Conservation (phyloP, 2,329 filamentous ascomycete species). For the Cordyceps cateniannulata region DNA sequence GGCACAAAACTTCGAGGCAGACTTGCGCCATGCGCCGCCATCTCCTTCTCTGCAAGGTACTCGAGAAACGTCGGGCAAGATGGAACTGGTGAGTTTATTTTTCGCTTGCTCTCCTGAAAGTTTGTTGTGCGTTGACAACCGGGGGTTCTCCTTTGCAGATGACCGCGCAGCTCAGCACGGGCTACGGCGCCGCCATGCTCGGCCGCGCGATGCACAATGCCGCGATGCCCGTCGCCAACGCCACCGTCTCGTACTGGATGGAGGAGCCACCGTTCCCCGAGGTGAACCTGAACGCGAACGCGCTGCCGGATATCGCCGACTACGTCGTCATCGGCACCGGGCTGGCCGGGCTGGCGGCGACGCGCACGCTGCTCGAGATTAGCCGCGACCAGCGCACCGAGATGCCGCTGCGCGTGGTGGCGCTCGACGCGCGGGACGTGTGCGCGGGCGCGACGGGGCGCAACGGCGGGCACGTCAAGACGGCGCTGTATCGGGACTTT, state of each 20-base stretch:
- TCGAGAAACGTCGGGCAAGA: background rate
- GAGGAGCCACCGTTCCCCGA: conserved; percentile 35
- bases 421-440: conserved; percentile 44
- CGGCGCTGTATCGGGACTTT: conserved; percentile 37
- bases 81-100: conserved; percentile 1
- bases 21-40: background rate
- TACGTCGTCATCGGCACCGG: conserved; percentile 49
- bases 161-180: background rate
- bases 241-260: conserved; percentile 42
- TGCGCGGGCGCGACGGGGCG: conserved; percentile 48
- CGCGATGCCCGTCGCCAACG: conserved; percentile 34
- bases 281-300: conserved; percentile 27
- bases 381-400: conserved; percentile 11
- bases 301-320: conserved; percentile 35
- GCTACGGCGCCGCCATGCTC: conserved; percentile 22
- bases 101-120: background rate
- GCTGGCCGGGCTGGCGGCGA: conserved; percentile 38
- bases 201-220: conserved; percentile 27
- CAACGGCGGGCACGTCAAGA: conserved; percentile 47
- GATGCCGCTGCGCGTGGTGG: conserved; percentile 27
- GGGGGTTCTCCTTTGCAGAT: too few relatives aligned
- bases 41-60: background rate
- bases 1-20: background rate
- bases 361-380: conserved; percentile 23
- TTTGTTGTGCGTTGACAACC: too few relatives aligned